Conservation (phyloP, 2,329 filamentous ascomycete genomes). For the Beauveria rudraprayagi region DNA sequence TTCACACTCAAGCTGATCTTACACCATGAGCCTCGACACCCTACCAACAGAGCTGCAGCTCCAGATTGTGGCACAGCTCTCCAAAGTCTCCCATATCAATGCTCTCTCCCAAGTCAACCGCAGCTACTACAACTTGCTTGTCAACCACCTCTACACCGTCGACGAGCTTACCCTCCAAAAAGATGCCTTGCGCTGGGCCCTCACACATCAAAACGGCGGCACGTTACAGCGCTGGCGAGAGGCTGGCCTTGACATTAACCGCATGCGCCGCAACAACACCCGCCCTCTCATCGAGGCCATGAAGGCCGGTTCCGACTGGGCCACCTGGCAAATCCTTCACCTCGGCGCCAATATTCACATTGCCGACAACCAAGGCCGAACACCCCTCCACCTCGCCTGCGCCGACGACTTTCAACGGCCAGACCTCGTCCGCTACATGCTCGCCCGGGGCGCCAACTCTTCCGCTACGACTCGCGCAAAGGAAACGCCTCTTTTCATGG, state of each 20-base stretch:
- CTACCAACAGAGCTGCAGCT: constrained; percentile 9
- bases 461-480: background rate
- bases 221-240: constrained; percentile 4
- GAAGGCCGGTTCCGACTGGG: constrained; percentile 7
- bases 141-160: constrained; percentile 10
- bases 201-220: constrained; percentile 6
- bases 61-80: constrained; percentile 2
- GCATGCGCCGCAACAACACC: constrained; percentile 7
- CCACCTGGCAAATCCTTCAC: constrained; percentile 8
- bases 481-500: constrained; percentile 1
- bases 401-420: constrained; percentile 2
- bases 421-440: constrained; percentile 4
- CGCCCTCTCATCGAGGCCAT: constrained; percentile 5
- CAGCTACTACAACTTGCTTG: constrained; percentile 7
- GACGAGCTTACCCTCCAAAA: constrained; percentile 9
- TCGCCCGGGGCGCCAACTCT: constrained; percentile 1
- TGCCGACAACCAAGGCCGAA: background rate
- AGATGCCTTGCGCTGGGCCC: constrained; percentile 9
- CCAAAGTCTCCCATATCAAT: constrained; percentile 7
- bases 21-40: constrained; percentile 8
- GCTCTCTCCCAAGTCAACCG: constrained; percentile 7
- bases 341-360: constrained; percentile 5
- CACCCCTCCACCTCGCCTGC: constrained; percentile 8
- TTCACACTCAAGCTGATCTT: background rate
- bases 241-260: constrained; percentile 7